phyloP scores from a whole-genome alignment of 2,329 filamentous ascomycete genomes.

The Dactylellina leptospora region DNA sequence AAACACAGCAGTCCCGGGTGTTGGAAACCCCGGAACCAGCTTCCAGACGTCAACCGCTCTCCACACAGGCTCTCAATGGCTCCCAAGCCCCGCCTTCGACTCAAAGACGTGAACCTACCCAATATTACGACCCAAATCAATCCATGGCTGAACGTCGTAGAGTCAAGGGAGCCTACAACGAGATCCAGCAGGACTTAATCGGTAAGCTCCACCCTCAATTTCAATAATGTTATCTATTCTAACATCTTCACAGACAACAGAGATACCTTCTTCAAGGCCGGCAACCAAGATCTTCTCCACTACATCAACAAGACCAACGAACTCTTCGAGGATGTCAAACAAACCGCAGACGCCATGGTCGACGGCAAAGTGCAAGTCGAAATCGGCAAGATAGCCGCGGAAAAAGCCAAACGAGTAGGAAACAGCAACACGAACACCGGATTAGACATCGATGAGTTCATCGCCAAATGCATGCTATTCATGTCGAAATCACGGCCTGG shows the following conservation, averaged over 20 bases:
- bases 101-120: conserved; percentile 11
- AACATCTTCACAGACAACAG: conserved; percentile 22
- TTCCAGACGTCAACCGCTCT: conserved; percentile 4
- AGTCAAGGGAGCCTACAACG: conserved; percentile 40
- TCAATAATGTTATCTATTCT: conserved; percentile 2
- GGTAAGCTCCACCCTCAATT: conserved; percentile 10
- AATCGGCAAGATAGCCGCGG: conserved; percentile 45
- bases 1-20: conserved; percentile 23
- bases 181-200: conserved; percentile 36
- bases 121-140: conserved; percentile 52
- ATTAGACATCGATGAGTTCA: conserved; percentile 55
- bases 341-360: conserved; percentile 42
- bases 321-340: conserved; percentile 48
- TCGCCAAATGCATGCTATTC: conserved; percentile 65
- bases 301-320: conserved; percentile 38
- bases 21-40: conserved; percentile 27
- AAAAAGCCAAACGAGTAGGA: conserved; percentile 44
- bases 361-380: conserved; percentile 46
- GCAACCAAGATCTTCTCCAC: conserved; percentile 35
- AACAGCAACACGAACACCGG: conserved; percentile 52
- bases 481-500: conserved; percentile 84
- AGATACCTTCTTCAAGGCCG: conserved; percentile 22
- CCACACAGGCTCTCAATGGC: conserved; percentile 9
- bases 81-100: conserved; percentile 21
- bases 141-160: conserved; percentile 41